Conservation (phyloP, 2,329 filamentous ascomycete genomes). For the Diaporthe batatas region DNA sequence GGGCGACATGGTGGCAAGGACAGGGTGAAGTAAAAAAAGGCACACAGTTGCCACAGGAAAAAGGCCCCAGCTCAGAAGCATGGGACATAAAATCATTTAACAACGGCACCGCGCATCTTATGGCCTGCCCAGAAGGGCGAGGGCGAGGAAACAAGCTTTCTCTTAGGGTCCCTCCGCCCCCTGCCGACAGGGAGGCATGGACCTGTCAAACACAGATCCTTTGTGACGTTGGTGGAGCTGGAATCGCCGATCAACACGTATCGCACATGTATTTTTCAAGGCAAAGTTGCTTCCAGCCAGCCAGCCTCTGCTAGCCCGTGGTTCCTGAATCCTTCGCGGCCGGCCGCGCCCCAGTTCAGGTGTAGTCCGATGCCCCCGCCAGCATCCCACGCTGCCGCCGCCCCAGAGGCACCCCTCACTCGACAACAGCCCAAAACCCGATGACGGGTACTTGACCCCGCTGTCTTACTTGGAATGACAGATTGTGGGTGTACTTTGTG, state of each 20-base stretch:
- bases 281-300: neutral
- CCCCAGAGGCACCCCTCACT: neutral
- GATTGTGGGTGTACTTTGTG: neutral
- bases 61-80: slow-evolving; percentile 3
- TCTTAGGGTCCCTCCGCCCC: slow-evolving; percentile 1
- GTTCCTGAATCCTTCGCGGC: slow-evolving; percentile 29
- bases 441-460: neutral
- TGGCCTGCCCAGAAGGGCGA: neutral
- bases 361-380: slow-evolving; percentile 1
- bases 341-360: neutral
- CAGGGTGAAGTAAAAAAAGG: neutral
- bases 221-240: neutral
- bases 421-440: neutral
- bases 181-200: neutral
- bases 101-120: slow-evolving; percentile 13
- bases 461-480: slow-evolving; percentile 5
- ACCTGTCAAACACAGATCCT: slow-evolving; percentile 1
- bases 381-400: slow-evolving; percentile 16
- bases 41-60: slow-evolving; percentile 16
- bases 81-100: slow-evolving; percentile 17
- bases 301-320: slow-evolving; percentile 9
- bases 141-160: slow-evolving; percentile 13
- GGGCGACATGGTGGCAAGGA: slow-evolving; percentile 26
- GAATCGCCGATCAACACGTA: slow-evolving; percentile 4
- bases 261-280: neutral